Evolutionary conservation across 352 stramenopile species (phyloP).

Genomic region (Phytophthora parvispora): DNA sequence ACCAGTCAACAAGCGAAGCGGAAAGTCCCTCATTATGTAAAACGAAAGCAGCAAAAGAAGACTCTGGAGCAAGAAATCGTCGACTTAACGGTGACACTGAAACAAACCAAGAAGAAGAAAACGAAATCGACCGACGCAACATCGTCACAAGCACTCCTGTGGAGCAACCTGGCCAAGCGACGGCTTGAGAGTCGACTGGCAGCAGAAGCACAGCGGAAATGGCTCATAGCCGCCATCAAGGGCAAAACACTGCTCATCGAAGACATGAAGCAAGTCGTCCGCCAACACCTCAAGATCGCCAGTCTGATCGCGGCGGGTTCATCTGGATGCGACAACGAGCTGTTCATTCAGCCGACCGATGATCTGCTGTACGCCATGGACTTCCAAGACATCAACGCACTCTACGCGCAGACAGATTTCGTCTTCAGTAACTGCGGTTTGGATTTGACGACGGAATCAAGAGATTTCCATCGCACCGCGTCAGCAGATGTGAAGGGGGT

Average conservation of each 20-base stretch:
- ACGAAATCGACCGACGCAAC: neutral
- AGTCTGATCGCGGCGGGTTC: neutral
- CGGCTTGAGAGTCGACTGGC: neutral
- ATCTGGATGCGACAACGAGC: neutral
- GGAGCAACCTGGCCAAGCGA: neutral
- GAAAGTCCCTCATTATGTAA: too few species aligned
- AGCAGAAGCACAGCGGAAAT: neutral
- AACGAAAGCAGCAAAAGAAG: too few species aligned
- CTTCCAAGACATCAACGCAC: neutral
- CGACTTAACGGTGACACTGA: too few species aligned
- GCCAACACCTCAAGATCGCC: neutral
- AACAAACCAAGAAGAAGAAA: too few species aligned
- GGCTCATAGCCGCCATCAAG: neutral
- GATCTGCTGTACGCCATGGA: neutral
- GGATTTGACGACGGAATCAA: neutral
- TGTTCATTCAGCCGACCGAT: neutral
- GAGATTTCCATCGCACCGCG: neutral
- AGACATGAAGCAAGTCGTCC: slow-evolving; percentile 7
- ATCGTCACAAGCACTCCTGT: neutral
- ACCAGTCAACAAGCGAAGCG: too few species aligned
- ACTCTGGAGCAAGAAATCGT: too few species aligned
- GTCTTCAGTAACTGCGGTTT: neutral
- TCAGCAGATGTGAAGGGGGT: neutral
- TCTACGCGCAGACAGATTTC: neutral
- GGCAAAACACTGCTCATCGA: slow-evolving; percentile 1